Base-by-base conservation (phyloP, 2,329 filamentous ascomycete genomes). In the Microsporum ferrugineum region DNA sequence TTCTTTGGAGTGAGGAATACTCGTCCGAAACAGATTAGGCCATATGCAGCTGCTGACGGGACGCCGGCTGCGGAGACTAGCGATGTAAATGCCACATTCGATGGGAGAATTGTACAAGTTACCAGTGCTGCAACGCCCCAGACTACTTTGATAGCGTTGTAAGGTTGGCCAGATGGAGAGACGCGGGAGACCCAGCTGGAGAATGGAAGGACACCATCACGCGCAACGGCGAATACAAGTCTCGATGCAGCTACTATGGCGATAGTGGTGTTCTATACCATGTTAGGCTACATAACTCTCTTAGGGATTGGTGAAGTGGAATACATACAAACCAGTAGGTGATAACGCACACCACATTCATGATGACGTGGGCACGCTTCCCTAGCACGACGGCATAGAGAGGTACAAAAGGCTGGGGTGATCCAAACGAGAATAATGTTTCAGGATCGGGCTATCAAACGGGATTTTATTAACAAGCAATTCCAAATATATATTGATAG, bases 211-310 rank as follows among this genome's bases (percentile, higher is more conserved):
- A 85, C 81, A 39, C 82, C 81, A 66, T 85, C 83, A 53, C 82
- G 78, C 33, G 83, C 83, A 2, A 85, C 82, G 47, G 82, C 83
- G 68, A 84, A 85, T 65, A 85, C 82, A 1, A 84, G 75, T n/a
- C 82, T 78, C 2, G 82, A 84, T 12, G 80, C 80, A 5, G 82
- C 82, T 10, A 83, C 77, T 51, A 84, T 79, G 23, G 82, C 80
- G 61, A 84, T 81, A 0, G 81, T 82, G 0, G 82, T 84, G 68
- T 84, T 84, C 79, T 73, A 10, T 4, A n/a, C 27, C 34, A 34
- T 12, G 39, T 39, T 57, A 41, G 27, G 4, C 14, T 7, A 43
- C 17, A 6, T 4, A 1, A 3, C 39, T 43, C 14, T 8, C 1
- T 12, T 47, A 23, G 43, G 23, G 17, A 47, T 23, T 47, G 43